Conservation (phyloP, 495 filamentous ascomycete species). For the Lophiostoma macrostomum region DNA sequence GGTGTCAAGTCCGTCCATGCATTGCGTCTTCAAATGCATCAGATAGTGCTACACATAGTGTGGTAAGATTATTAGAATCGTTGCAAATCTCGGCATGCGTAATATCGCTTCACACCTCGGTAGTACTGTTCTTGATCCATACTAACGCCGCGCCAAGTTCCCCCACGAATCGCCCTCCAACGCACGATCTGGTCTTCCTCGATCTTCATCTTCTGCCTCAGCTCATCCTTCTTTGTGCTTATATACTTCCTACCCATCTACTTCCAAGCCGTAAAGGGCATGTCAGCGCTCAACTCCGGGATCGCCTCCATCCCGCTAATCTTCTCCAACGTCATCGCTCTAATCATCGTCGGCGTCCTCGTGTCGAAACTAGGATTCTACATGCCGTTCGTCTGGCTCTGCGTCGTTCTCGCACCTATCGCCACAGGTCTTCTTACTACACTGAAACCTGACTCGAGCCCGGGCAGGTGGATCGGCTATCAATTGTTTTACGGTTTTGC, state of each 20-base stretch:
- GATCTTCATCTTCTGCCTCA: constrained; percentile 26
- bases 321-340: constrained; percentile 30
- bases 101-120: background rate
- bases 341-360: constrained; percentile 5
- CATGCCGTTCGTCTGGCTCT: constrained; percentile 18
- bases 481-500: constrained; percentile 21
- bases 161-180: constrained; percentile 18
- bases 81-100: too few species aligned
- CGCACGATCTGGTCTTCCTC: constrained; percentile 8
- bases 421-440: constrained; percentile 22
- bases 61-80: too few species aligned
- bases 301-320: constrained; percentile 27
- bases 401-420: background rate
- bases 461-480: constrained; percentile 22
- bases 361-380: constrained; percentile 16
- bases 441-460: background rate
- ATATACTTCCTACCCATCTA: constrained; percentile 38
- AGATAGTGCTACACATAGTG: too few species aligned
- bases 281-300: constrained; percentile 26
- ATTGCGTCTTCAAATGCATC: too few species aligned
- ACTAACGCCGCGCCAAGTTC: constrained; percentile 62
- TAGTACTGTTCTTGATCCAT: constrained; percentile 48
- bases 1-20: too few species aligned
- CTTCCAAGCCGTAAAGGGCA: constrained; percentile 30
- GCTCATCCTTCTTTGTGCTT: constrained; percentile 20